Base-by-base conservation (phyloP, 2,329 filamentous ascomycete genomes). In the Aspergillus sp. region DNA sequence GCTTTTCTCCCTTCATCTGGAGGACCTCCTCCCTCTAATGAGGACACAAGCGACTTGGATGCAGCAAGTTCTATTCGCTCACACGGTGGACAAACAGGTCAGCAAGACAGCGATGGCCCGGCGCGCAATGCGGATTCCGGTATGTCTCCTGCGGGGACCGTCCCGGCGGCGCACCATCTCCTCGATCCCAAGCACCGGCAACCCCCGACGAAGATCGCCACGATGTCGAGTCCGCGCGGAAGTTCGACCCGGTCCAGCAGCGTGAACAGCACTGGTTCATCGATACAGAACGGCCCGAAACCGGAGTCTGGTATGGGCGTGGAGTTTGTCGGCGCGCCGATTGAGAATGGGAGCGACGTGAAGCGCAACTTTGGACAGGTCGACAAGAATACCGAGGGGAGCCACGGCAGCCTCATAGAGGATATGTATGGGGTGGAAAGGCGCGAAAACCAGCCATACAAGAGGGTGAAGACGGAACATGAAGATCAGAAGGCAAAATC, bases 341-440 rank as follows among this genome's bases (percentile, higher is more conserved):
- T 42, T n/a, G 45, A 56, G 7, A 44, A 48, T 13, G 49, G 42
- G 8, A 47, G 39, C 20, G 51, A 51, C 20, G 35, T 37, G 3
- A 61, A 62, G 41, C 51, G 58, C 5, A 45, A 37, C 20, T 46
- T 42, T 10, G 35, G 51, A 12, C 45, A 57, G 7, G 29, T 62
- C 19, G 56, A 54, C 13, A 47, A 55, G 29, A 52, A 48, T 29
- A 51, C 47, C 14, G 41, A 34, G 5, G 36, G 43, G 17, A 45
- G 42, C n/a, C 47, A 49, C 12, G 37, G 45, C 10, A 51, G 42
- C 26, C 34, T 86, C 63, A 75, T 93, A 28, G 84, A 93, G 56
- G 73, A 76, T 19, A 68, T 86, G 53, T 84, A 88, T 53, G 78
- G 80, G 43, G 74, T 93, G 10, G 72, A 83, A 43, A 71, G 80